Evolutionary conservation across 129 eudicot species (phyloP).

Genomic region (Centella asiatica): DNA sequence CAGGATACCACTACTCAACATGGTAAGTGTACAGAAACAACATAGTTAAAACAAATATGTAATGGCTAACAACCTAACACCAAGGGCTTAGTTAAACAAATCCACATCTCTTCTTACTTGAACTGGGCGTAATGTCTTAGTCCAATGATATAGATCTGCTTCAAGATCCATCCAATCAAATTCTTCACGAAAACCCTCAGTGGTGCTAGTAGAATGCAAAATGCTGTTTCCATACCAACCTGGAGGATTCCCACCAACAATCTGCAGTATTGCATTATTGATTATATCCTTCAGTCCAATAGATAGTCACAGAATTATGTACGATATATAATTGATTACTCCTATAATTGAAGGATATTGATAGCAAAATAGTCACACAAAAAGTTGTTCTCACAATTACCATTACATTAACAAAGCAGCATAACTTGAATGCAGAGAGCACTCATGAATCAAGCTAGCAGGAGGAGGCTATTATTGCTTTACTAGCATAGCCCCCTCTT

Average conservation of each 20-base stretch:
- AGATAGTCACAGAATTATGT: background rate
- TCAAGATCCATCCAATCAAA: constrained; percentile 70
- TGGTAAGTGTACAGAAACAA: background rate
- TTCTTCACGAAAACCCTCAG: constrained; percentile 29
- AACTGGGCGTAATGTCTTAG: constrained; percentile 78
- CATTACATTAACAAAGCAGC: background rate
- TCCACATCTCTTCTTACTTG: constrained; percentile 54
- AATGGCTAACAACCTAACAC: background rate
- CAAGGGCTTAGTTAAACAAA: constrained; percentile 1
- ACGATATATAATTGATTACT: background rate
- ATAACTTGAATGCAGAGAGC: background rate
- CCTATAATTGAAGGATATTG: background rate
- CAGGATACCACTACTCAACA: constrained; percentile 85
- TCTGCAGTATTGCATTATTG: constrained; percentile 32
- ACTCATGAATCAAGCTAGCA: background rate
- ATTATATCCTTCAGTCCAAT: background rate
- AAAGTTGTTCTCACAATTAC: background rate
- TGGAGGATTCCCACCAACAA: constrained; percentile 63
- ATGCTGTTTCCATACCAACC: constrained; percentile 34
- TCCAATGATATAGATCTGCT: constrained; percentile 74
- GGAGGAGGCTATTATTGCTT: background rate
- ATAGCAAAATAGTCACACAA: too few relatives aligned
- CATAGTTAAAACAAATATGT: constrained; percentile 6
- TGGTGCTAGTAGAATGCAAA: constrained; percentile 24
- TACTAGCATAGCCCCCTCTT: too few relatives aligned